Evolutionary conservation across 2,329 filamentous ascomycete genomes (phyloP), one percentile per base, ranked within the genome.

Genomic region (Diaporthe velutina): DNA sequence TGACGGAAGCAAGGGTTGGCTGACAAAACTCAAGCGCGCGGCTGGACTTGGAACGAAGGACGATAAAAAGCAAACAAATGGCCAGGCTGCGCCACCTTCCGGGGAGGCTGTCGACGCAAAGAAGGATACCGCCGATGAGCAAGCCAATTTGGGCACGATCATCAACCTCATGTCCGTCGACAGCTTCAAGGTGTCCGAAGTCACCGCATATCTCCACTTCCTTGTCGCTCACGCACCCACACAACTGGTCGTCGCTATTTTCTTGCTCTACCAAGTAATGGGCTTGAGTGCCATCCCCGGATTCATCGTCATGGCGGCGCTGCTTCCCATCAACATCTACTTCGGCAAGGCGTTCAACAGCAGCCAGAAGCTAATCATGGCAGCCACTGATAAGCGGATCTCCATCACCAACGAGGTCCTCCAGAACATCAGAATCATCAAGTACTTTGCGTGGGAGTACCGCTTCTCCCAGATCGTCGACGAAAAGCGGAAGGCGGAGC

Each of bases 111-210:
- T 45, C n/a, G 57, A 54, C n/a, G 40, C 54, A 12, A 83, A 83
- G 71, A 83, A 82, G 71, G 83, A 86, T 70, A 79, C 79, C 2
- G 81, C 85, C 25, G 93, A 95, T 76, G 90, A 93, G 74, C 95
- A 98, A 85, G 96, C 95, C 52, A 98, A 97, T 76, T 89, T 97
- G 68, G 97, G 97, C 77, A 98, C 97, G n/a, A 98, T 99, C 80
- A 99, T 99, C 86, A 99, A 98, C 83, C 88, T 99, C 78, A 99
- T 99, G 97, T 97, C 97, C 15, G 97, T 99, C 54, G 97, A 99
- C 86, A 98, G 96, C 64, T 98, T 98, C 91, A 99, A 99, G 85
- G 95, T 99, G 73, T 94, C 95, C 76, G 97, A 99, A 82, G 93
- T 98, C 75, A 97, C 95, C 50, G 94, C 96, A 0, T 99, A 99